Conservation (phyloP, 2,329 filamentous ascomycete species). For the Xylariaceae sp. region DNA sequence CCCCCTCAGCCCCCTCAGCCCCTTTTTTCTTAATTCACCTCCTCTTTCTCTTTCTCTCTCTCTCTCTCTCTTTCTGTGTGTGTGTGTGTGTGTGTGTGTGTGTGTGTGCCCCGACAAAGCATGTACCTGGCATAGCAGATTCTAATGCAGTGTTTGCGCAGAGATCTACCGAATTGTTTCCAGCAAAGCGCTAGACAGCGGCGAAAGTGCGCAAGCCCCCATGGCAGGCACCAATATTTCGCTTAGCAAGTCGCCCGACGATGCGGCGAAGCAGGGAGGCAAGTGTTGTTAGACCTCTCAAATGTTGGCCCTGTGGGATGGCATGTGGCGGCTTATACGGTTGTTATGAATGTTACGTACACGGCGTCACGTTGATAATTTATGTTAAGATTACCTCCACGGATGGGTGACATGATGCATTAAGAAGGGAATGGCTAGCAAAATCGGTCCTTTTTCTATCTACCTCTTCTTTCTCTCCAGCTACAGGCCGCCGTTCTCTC, state of each 20-base stretch:
- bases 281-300: constrained; percentile 65
- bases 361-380: constrained; percentile 29
- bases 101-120: not conserved
- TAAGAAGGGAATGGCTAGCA: constrained; percentile 24
- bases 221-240: constrained; percentile 80
- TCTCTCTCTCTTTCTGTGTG: too few relatives aligned
- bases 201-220: constrained; percentile 72
- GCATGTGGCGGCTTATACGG: constrained; percentile 30
- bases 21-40: too few relatives aligned
- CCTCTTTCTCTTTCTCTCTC: too few relatives aligned
- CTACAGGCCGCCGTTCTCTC: constrained; percentile 24
- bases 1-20: not conserved
- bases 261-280: constrained; percentile 67
- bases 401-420: constrained; percentile 25
- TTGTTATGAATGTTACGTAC: constrained; percentile 35
- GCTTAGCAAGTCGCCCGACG: constrained; percentile 78
- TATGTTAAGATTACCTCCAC: constrained; percentile 23
- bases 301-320: constrained; percentile 22
- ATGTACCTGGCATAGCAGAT: constrained; percentile 8
- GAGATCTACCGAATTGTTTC: constrained; percentile 99
- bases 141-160: constrained; percentile 33
- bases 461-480: constrained; percentile 12
- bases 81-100: too few relatives aligned
- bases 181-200: constrained; percentile 90
- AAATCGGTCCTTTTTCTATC: constrained; percentile 19